A percentile compares a stretch with the other conserved stretches of the same genome.
Evolutionary conservation across 2,329 filamentous ascomycete genomes (phyloP).

Genomic region (Colletotrichum sublineola): DNA sequence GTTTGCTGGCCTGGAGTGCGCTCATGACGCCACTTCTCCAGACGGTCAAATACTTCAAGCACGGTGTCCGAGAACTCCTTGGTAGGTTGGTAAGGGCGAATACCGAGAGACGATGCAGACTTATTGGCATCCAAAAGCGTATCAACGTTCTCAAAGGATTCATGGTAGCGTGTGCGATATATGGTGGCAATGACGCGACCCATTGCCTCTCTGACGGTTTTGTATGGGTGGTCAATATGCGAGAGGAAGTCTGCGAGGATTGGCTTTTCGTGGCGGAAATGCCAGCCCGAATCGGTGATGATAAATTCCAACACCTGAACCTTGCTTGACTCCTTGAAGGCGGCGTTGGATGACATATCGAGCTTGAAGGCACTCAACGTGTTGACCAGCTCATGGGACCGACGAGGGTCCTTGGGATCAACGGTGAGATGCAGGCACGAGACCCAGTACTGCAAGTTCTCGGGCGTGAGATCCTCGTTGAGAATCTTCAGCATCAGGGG

Average conservation of each 20-base stretch:
- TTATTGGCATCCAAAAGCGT: conserved; percentile 84
- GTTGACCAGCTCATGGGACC: conserved; percentile 87
- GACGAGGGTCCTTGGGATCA: conserved; percentile 89
- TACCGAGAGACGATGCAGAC: conserved; percentile 82
- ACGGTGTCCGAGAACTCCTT: conserved; percentile 81
- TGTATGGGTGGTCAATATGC: conserved; percentile 97
- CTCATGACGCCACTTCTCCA: conserved; percentile 90
- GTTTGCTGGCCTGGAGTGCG: conserved; percentile 90
- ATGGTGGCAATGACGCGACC: conserved; percentile 90
- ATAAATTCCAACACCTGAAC: conserved; percentile 90
- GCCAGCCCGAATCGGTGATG: conserved; percentile 92
- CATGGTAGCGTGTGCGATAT: conserved; percentile 91
- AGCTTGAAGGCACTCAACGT: conserved; percentile 87
- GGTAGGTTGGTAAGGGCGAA: conserved; percentile 83
- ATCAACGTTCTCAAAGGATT: conserved; percentile 87
- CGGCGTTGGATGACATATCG: conserved; percentile 95
- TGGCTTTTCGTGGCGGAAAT: conserved; percentile 90
- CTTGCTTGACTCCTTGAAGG: conserved; percentile 98
- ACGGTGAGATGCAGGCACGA: conserved; percentile 92
- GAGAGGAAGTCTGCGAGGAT: conserved; percentile 90
- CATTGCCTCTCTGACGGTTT: conserved; percentile 95
- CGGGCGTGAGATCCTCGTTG: conserved; percentile 91
- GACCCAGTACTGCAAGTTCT: conserved; percentile 95
- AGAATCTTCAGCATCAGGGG: conserved; percentile 89
- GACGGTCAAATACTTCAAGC: conserved; percentile 78